These are phyloP conservation scores for Tolypocladium capitatum DNA, from an alignment of 2,329 filamentous ascomycete species.

Conservation along the genomic window DNA sequence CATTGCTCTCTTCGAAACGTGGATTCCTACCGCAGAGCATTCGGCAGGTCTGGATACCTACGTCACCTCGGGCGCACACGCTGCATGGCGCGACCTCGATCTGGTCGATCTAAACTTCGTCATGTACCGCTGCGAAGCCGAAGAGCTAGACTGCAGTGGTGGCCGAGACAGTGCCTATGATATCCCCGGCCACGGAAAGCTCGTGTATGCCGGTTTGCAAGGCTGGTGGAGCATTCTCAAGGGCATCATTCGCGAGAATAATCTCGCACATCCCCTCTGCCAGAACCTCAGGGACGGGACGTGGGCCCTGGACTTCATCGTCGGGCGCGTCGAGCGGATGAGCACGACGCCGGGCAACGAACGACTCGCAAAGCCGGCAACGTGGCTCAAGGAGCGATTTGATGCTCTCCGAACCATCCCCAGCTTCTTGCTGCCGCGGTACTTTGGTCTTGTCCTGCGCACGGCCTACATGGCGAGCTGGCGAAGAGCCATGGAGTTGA, in stretches of 20 bases:
- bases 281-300: slow-evolving; percentile 83
- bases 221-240: slow-evolving; percentile 95
- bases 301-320: slow-evolving; percentile 84
- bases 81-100: slow-evolving; percentile 62
- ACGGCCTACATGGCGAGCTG: slow-evolving; percentile 78
- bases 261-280: slow-evolving; percentile 85
- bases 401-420: slow-evolving; percentile 76
- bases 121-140: slow-evolving; percentile 81
- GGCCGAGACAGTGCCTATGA: slow-evolving; percentile 80
- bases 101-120: slow-evolving; percentile 83
- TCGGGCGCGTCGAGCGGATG: slow-evolving; percentile 62
- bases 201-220: slow-evolving; percentile 93
- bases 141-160: slow-evolving; percentile 66
- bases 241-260: slow-evolving; percentile 73
- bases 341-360: slow-evolving; percentile 49
- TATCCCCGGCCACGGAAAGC: slow-evolving; percentile 68
- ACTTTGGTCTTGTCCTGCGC: slow-evolving; percentile 80
- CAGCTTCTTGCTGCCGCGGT: slow-evolving; percentile 79
- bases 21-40: slow-evolving; percentile 80
- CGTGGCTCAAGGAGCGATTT: slow-evolving; percentile 75
- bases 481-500: slow-evolving; percentile 63
- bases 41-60: slow-evolving; percentile 72
- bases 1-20: slow-evolving; percentile 91
- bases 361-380: slow-evolving; percentile 49
- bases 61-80: slow-evolving; percentile 67